Percentiles rank a stretch among this genome's conserved stretches.
phyloP scores from a whole-genome alignment of 768 basidiomycete genomes.

The Serpula lacrymans region DNA sequence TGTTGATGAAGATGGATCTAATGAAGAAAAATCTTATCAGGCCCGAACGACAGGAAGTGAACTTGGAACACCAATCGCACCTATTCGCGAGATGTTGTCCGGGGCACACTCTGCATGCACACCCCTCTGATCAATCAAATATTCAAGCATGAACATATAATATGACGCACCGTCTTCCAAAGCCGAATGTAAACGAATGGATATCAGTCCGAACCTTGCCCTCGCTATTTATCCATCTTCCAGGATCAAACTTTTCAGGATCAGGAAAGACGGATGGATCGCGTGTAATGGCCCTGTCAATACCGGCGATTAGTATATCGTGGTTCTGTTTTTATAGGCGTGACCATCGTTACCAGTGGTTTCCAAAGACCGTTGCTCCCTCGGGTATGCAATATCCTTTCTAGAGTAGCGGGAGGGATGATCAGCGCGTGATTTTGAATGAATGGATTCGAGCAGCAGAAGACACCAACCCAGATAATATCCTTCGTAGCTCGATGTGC shows the following conservation, averaged over 20 bases:
- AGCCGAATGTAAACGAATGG: conserved; percentile 47
- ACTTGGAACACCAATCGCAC: too few relatives aligned
- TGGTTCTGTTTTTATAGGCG: too few relatives aligned
- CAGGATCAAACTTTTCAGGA: conserved; percentile 52
- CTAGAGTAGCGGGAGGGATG: conserved; percentile 15
- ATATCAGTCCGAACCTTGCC: conserved; percentile 43
- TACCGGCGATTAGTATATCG: not conserved
- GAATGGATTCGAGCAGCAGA: not conserved
- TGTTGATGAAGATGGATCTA: conserved; percentile 59
- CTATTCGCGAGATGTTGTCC: conserved; percentile 49
- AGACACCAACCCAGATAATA: conserved; percentile 47
- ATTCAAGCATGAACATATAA: conserved; percentile 2
- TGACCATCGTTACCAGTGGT: conserved; percentile 9
- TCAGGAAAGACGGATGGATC: conserved; percentile 49
- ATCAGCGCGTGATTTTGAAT: not conserved
- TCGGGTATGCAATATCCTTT: conserved; percentile 18
- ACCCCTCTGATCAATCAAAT: too few relatives aligned
- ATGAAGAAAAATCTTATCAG: not conserved
- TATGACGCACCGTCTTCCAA: conserved; percentile 37
- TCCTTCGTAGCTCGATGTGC: conserved; percentile 61
- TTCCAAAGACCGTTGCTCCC: conserved; percentile 16
- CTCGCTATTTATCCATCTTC: conserved; percentile 45
- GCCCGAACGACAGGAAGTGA: too few relatives aligned
- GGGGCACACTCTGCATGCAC: conserved; percentile 48
- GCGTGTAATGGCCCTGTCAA: conserved; percentile 38